Evolutionary conservation across 306 rosid species (phyloP).

Genomic region (Prunus padus): DNA sequence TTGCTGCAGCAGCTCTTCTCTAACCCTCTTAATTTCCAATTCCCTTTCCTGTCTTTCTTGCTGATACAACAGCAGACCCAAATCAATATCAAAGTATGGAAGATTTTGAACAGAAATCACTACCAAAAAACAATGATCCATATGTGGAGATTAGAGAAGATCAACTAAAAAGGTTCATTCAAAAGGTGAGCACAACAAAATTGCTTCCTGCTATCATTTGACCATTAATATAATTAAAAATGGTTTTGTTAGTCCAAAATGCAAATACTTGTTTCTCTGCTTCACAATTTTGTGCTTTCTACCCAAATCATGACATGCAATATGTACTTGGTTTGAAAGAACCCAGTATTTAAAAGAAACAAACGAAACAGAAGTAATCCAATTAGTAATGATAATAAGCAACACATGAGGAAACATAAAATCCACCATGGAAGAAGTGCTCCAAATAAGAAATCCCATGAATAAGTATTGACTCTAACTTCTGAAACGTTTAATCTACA

Average conservation of each 20-base stretch:
- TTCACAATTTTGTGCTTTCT: not conserved
- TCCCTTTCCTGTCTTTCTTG: conserved; percentile 74
- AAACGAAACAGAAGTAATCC: not conserved
- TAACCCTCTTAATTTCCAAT: conserved; percentile 78
- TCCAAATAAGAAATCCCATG: not conserved
- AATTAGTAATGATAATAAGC: not conserved
- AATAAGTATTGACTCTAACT: not conserved
- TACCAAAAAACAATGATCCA: not conserved
- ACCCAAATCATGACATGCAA: not conserved
- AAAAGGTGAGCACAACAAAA: not conserved
- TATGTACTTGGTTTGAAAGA: conserved; percentile 7
- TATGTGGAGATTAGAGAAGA: not conserved
- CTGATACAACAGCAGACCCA: conserved; percentile 35
- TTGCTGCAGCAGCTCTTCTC: conserved; percentile 69
- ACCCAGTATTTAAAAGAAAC: not conserved
- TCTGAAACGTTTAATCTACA: not conserved
- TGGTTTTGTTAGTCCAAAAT: too few species aligned
- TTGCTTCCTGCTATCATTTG: not conserved
- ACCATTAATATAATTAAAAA: not conserved
- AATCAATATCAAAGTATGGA: not conserved
- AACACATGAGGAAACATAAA: not conserved
- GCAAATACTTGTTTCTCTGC: not conserved
- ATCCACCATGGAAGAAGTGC: not conserved
- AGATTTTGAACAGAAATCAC: not conserved
- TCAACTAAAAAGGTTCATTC: not conserved